phyloP scores from a whole-genome alignment of 2,329 filamentous ascomycete genomes.

The Pseudogymnoascus sp. region DNA sequence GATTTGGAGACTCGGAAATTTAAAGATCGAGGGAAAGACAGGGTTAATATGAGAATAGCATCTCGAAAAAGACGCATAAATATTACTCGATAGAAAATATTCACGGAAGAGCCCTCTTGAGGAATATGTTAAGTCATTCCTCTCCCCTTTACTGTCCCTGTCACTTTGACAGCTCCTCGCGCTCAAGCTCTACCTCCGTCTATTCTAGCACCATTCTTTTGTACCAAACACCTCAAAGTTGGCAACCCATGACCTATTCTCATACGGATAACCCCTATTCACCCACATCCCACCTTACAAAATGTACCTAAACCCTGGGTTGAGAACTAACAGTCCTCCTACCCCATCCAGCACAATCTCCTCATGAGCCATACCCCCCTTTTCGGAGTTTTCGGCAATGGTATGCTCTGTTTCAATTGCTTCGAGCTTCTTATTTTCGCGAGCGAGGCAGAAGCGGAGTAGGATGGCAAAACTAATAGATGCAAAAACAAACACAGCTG shows the following conservation, averaged over 20 bases:
- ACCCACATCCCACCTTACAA: neutral
- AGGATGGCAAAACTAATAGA: conserved; percentile 11
- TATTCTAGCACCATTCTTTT: neutral
- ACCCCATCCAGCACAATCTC: conserved; percentile 11
- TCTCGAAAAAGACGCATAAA: neutral
- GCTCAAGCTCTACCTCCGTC: neutral
- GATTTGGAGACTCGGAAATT: neutral
- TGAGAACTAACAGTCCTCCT: conserved; percentile 10
- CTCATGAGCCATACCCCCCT: neutral
- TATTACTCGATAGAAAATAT: neutral
- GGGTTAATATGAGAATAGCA: neutral
- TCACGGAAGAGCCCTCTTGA: too few relatives aligned
- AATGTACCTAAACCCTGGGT: conserved; percentile 14
- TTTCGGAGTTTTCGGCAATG: neutral
- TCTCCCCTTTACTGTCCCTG: neutral
- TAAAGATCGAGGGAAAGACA: neutral
- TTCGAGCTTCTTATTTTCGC: conserved; percentile 14
- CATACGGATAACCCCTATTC: neutral
- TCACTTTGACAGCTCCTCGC: neutral
- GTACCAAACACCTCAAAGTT: neutral
- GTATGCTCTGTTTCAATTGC: conserved; percentile 8
- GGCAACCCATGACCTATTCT: neutral
- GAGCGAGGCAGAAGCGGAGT: conserved; percentile 10
- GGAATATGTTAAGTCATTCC: neutral
- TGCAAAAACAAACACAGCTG: conserved; percentile 10